Conservation (phyloP, 2,329 filamentous ascomycete species). For the Verticillium zaregamsianum region DNA sequence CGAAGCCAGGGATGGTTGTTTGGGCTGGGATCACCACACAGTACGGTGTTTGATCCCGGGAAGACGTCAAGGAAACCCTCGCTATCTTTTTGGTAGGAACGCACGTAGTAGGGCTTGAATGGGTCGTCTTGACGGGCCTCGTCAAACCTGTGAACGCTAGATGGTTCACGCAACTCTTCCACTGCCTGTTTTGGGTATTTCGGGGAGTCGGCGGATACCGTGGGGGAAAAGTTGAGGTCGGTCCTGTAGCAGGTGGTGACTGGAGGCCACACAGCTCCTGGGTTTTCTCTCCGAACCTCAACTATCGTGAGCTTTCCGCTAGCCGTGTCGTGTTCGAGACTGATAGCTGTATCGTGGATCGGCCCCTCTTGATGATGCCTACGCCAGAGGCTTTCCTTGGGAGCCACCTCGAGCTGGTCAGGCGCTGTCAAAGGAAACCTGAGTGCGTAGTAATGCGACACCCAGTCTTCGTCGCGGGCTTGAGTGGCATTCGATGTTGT, state of each 20-base stretch:
- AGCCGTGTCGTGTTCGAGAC: conserved; percentile 55
- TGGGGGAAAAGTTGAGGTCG: conserved; percentile 37
- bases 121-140: conserved; percentile 39
- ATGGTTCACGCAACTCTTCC: conserved; percentile 19
- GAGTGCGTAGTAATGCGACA: conserved; percentile 62
- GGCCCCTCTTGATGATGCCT: conserved; percentile 65
- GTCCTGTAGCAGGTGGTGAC: conserved; percentile 63
- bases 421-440: background rate
- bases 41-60: background rate
- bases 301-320: conserved; percentile 57
- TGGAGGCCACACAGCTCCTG: background rate
- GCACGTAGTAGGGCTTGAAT: conserved; percentile 50
- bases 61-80: conserved; percentile 53
- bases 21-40: background rate
- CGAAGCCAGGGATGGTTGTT: background rate
- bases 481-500: conserved; percentile 41
- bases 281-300: conserved; percentile 60
- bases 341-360: conserved; percentile 66
- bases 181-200: background rate
- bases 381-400: conserved; percentile 54
- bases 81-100: conserved; percentile 49
- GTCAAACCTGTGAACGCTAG: conserved; percentile 45
- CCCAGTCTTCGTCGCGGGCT: conserved; percentile 60
- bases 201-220: conserved; percentile 12
- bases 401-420: conserved; percentile 25